These are phyloP conservation scores for Medicago lupulina DNA, from an alignment of 306 rosid genomes.

Conservation along the genomic window DNA sequence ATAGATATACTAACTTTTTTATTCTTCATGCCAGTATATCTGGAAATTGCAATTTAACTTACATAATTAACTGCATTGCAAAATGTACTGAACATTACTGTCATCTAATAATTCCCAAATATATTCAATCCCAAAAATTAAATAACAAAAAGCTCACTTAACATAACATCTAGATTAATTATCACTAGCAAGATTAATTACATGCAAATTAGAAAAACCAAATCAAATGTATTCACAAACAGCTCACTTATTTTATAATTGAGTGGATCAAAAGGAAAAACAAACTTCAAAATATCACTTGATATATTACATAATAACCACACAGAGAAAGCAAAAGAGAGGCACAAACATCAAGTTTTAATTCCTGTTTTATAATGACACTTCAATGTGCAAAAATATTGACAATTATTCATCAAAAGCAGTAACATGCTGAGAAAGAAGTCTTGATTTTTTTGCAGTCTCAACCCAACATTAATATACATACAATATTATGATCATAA, in stretches of 20 bases:
- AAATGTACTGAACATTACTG: conserved; percentile 10
- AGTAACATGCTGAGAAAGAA: conserved; percentile 29
- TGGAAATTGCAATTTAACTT: conserved; percentile 21
- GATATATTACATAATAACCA: conserved; percentile 21
- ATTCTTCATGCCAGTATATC: conserved; percentile 20
- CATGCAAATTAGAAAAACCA: conserved; percentile 15
- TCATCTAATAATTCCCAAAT: conserved; percentile 2
- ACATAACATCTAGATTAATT: background rate
- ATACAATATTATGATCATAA: background rate
- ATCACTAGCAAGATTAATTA: background rate
- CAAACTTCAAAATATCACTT: conserved; percentile 2
- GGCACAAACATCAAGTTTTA: conserved; percentile 35
- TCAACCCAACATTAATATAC: conserved; percentile 8
- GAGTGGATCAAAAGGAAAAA: conserved; percentile 3
- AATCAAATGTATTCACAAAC: conserved; percentile 10
- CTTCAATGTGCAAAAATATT: conserved; percentile 13
- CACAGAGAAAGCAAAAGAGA: conserved; percentile 10
- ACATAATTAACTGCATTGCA: conserved; percentile 10
- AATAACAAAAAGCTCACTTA: conserved; percentile 14
- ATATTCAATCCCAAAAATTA: conserved; percentile 16
- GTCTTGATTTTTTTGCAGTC: conserved; percentile 23
- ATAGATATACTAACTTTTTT: conserved; percentile 31
- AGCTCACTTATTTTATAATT: conserved; percentile 18
- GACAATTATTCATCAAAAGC: conserved; percentile 20
- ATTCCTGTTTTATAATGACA: conserved; percentile 16